Conservation (phyloP, 176 grass and related monocot species). For the Carex parvula region DNA sequence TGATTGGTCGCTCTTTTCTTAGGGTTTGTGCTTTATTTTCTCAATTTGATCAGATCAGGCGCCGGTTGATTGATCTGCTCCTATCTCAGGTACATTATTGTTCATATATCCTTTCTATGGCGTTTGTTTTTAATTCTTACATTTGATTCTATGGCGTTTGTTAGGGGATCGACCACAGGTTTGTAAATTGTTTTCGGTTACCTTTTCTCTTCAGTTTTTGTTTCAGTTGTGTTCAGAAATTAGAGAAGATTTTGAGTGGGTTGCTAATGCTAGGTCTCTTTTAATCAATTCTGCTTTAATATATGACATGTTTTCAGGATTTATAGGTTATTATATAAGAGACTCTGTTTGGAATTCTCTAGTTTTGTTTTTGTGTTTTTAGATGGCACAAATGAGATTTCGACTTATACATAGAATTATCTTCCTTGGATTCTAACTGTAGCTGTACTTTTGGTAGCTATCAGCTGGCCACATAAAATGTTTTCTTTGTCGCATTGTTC, state of each 20-base stretch:
- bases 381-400: not conserved
- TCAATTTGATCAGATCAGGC: not conserved
- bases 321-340: not conserved
- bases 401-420: not conserved
- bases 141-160: not conserved
- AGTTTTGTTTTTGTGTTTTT: not conserved
- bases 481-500: not conserved
- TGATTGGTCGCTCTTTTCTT: not conserved
- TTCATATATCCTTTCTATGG: not conserved
- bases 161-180: not conserved
- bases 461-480: slow-evolving; percentile 8
- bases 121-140: not conserved
- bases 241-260: not conserved
- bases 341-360: not conserved
- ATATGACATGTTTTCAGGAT: not conserved
- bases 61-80: not conserved
- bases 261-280: not conserved
- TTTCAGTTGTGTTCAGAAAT: not conserved
- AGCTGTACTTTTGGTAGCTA: not conserved
- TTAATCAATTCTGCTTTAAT: not conserved
- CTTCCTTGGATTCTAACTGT: slow-evolving; percentile 21
- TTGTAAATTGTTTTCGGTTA: not conserved
- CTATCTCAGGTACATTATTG: not conserved
- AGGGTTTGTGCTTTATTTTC: not conserved
- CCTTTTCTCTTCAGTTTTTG: not conserved